Evolutionary conservation across 1,284 basidiomycete species (phyloP), one percentile per base, ranked within the genome.

Genomic region (Pyrrhoderma lamaoense): DNA sequence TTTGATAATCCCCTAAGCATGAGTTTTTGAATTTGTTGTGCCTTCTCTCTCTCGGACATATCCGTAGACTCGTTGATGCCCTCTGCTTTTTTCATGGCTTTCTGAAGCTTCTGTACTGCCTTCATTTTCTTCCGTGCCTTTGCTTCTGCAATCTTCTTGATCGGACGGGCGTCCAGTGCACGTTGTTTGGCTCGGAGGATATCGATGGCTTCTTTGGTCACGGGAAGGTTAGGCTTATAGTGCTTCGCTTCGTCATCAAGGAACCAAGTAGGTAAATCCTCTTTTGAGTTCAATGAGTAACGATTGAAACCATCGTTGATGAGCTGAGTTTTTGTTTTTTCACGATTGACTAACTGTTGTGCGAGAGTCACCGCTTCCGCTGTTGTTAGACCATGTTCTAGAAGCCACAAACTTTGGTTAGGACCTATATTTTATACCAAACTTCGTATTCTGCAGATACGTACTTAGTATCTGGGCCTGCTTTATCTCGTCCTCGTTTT

Each of bases 61-160:
- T 98, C 94, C 14, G 83, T 75, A 16, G 89, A 91, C 56, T 89
- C 82, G 67, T 93, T 93, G 56, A 99, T 84, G 51, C 90, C 92
- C 63, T 98, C 94, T 1, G 95, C 96, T 71, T 96, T 98, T 72
- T 90, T 93, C 78, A 93, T 84, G 13, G 92, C 92, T 68, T 93
- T 95, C 61, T 96, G 91, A 18, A 98, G 70, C 45, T 85, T 75
- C 61, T 91, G 86, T 18, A 81, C 77, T 3, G 93, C 90, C 69
- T 88, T 91, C 66, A 90, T 72, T 74, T 99, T 99, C 73, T 99
- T 99, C 56, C 96, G 79, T 35, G 92, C 93, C 70, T 99, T 99
- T 40, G 96, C 96, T 71, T 99, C 96, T 16, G 95, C 96, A 9
- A 99, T 78, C 75, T 99, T 99, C 74, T 98, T 99, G 72, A 99